Base-by-base conservation (phyloP, 345 rosid species). In the Moringa oleifera region DNA sequence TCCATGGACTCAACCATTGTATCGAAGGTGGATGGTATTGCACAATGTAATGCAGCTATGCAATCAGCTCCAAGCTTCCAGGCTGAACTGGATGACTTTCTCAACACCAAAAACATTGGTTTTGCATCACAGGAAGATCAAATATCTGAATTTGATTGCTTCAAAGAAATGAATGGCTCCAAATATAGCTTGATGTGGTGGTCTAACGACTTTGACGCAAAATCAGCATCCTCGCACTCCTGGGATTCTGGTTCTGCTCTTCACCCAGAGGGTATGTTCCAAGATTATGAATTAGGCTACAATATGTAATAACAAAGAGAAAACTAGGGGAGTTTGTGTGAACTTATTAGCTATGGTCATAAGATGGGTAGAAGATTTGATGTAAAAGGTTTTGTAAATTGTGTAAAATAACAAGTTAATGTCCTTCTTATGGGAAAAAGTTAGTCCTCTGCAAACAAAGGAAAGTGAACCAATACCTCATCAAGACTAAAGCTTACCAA, bases 201-300 rank as follows among this genome's bases (percentile, higher is more conserved):
- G 96, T 73, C 86, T 9, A 81, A 59, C 72, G 87, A 77, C 33
- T 68, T 80, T 22, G 94, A 83, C 74, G 73, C 79, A 55, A 86
- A 81, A 73, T 67, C 84, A 28, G 69, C 77, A 28, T 74, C 91
- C 41, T 72, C 91, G 0, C 80, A 76, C 71, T 81, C 91, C 1
- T 92, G 95, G 97, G 90, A 79, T 53, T 81, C 88, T 20, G 59
- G 72, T 62, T 71, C 75, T 19, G 82, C 55, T 58, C 75, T 79
- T 68, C 85, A 73, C 51, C 66, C 75, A 62, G 79, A 78, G 61
- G 85, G 75, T 23, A 66, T 88, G 76, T 80, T 86, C 68, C 86
- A 79, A 65, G 88, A 81, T 66, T 87, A 75, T 73, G 83, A 81
- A 74, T 68, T 87, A 71, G 80, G 69, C 25, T 78, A 77, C 63